These are phyloP conservation scores for Solidago caesia DNA, from an alignment of 129 eudicot species.

Conservation along the genomic window DNA sequence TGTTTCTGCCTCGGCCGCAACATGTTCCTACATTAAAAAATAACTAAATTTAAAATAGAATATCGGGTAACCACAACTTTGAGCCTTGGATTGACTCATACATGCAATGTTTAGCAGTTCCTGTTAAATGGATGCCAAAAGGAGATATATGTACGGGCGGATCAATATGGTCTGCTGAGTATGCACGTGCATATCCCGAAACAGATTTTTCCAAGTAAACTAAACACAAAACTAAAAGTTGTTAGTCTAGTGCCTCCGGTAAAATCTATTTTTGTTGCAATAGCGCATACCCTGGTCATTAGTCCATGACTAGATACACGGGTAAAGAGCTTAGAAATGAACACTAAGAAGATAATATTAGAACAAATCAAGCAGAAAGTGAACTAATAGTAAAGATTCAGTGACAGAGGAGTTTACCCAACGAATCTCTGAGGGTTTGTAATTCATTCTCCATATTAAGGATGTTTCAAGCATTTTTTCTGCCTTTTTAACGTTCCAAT, in stretches of 20 bases:
- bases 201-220: too few relatives aligned
- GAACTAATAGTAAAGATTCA: background rate
- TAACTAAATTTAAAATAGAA: background rate
- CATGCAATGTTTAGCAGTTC: background rate
- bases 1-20: conserved; percentile 80
- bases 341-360: background rate
- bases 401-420: conserved; percentile 51
- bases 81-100: background rate
- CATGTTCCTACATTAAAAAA: conserved; percentile 54
- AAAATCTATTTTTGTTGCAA: too few relatives aligned
- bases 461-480: conserved; percentile 77
- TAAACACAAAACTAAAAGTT: too few relatives aligned
- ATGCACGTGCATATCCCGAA: too few relatives aligned
- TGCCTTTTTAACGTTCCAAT: conserved; percentile 77
- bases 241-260: too few relatives aligned
- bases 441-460: conserved; percentile 72
- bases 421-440: conserved; percentile 70
- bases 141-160: background rate
- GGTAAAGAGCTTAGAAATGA: background rate
- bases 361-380: background rate
- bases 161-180: too few relatives aligned
- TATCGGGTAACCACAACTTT: too few relatives aligned
- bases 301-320: background rate
- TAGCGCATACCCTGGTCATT: too few relatives aligned
- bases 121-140: background rate